Conservation (phyloP, 768 basidiomycete genomes). For the Krasilnikovozyma curviuscula region DNA sequence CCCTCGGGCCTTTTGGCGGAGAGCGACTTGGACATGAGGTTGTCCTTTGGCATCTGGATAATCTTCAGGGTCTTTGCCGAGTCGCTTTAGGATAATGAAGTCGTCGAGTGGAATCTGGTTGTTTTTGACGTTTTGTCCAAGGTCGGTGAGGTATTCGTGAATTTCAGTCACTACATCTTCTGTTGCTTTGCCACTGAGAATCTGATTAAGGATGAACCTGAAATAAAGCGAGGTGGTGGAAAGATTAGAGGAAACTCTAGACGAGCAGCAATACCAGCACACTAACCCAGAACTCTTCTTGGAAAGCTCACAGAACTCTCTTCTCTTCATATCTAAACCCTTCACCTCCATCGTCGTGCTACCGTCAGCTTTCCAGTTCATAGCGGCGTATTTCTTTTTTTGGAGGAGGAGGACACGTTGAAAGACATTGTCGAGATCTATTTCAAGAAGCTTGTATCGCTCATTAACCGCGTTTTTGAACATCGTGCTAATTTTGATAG, state of each 20-base stretch:
- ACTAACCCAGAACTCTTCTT: slow-evolving; percentile 82
- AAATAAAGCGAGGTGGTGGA: background rate
- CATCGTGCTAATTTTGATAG: slow-evolving; percentile 69
- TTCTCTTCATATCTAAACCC: slow-evolving; percentile 94
- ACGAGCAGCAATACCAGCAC: background rate
- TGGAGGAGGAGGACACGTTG: slow-evolving; percentile 77
- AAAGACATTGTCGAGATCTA: slow-evolving; percentile 88
- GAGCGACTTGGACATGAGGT: slow-evolving; percentile 90
- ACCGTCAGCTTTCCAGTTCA: slow-evolving; percentile 73
- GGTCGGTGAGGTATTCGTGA: slow-evolving; percentile 64
- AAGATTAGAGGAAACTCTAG: background rate
- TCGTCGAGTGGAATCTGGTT: slow-evolving; percentile 73
- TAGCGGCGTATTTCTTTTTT: slow-evolving; percentile 97
- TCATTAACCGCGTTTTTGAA: slow-evolving; percentile 97
- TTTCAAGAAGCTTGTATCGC: slow-evolving; percentile 82
- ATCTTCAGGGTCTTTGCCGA: slow-evolving; percentile 91
- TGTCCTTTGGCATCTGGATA: slow-evolving; percentile 89
- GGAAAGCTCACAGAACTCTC: slow-evolving; percentile 82
- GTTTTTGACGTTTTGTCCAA: slow-evolving; percentile 58
- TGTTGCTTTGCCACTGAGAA: slow-evolving; percentile 75
- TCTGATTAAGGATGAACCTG: slow-evolving; percentile 74
- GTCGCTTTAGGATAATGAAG: slow-evolving; percentile 73
- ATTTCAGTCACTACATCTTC: slow-evolving; percentile 77
- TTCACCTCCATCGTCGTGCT: slow-evolving; percentile 73
- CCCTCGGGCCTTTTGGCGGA: slow-evolving; percentile 70